phyloP scores from a whole-genome alignment of 306 rosid genomes.

The Potentilla sterilis region DNA sequence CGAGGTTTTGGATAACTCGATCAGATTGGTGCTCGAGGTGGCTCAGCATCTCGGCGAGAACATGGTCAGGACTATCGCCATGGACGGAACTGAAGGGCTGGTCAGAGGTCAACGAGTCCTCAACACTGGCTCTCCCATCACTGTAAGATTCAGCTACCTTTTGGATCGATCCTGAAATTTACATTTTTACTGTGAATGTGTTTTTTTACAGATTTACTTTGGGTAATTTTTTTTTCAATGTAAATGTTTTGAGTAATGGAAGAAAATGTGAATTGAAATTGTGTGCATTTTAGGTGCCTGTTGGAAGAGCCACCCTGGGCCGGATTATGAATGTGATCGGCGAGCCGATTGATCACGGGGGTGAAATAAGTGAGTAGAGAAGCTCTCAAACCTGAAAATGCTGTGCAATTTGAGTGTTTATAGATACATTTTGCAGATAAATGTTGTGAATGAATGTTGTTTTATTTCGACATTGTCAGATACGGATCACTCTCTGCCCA shows the following conservation, averaged over 20 bases:
- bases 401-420: neutral
- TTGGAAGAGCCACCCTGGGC: slow-evolving; percentile 87
- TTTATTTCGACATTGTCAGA: slow-evolving; percentile 26
- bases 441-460: slow-evolving; percentile 3
- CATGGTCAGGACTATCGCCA: slow-evolving; percentile 79
- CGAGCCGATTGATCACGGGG: slow-evolving; percentile 70
- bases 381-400: neutral
- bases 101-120: slow-evolving; percentile 80
- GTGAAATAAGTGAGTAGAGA: slow-evolving; percentile 52
- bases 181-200: neutral
- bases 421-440: neutral
- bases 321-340: slow-evolving; percentile 87
- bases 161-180: neutral
- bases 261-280: neutral
- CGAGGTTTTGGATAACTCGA: slow-evolving; percentile 62
- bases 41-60: slow-evolving; percentile 89
- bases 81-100: slow-evolving; percentile 90
- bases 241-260: neutral
- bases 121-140: slow-evolving; percentile 84
- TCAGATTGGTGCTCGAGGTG: slow-evolving; percentile 67
- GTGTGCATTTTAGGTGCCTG: slow-evolving; percentile 55
- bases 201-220: neutral
- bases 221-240: neutral
- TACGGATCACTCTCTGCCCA: slow-evolving; percentile 75
- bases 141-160: slow-evolving; percentile 32